Conservation (phyloP, 2,329 filamentous ascomycete genomes). For the Nothopassalora personata region DNA sequence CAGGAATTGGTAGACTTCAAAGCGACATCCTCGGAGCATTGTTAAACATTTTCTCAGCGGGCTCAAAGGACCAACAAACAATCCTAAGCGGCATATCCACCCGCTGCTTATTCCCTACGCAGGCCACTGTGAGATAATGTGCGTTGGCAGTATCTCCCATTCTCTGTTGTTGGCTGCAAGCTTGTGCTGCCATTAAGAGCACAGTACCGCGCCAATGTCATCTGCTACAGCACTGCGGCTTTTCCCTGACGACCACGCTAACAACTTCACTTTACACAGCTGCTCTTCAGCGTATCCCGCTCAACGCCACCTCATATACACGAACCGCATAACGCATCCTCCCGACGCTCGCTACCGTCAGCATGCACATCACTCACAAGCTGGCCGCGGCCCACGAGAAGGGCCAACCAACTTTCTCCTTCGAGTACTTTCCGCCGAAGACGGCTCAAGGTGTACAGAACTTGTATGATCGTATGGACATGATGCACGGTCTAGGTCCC, state of each 20-base stretch:
- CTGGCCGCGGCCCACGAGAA: conserved; percentile 73
- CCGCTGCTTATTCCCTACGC: background rate
- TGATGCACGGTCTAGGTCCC: conserved; percentile 91
- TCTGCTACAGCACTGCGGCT: background rate
- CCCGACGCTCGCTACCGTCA: conserved; percentile 33
- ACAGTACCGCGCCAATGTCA: background rate
- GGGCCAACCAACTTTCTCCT: conserved; percentile 86
- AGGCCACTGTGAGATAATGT: background rate
- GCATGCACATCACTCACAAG: conserved; percentile 94
- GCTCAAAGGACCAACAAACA: background rate
- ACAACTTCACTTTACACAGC: background rate
- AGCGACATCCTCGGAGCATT: conserved; percentile 19
- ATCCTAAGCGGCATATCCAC: background rate
- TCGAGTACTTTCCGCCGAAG: conserved; percentile 99
- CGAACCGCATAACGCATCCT: background rate
- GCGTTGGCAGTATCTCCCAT: background rate
- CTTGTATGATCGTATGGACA: conserved; percentile 98
- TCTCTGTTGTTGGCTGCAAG: background rate
- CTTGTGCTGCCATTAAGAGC: background rate
- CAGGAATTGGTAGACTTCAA: conserved; percentile 32
- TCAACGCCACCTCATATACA: background rate
- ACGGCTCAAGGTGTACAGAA: conserved; percentile 97
- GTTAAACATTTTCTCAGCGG: conserved; percentile 2
- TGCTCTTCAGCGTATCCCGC: background rate
- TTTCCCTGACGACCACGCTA: background rate